A percentile compares a stretch with the other conserved stretches of the same genome.
These are phyloP conservation scores for Trichoderma arundinaceum DNA, from an alignment of 2,329 filamentous ascomycete species.

Conservation along the genomic window DNA sequence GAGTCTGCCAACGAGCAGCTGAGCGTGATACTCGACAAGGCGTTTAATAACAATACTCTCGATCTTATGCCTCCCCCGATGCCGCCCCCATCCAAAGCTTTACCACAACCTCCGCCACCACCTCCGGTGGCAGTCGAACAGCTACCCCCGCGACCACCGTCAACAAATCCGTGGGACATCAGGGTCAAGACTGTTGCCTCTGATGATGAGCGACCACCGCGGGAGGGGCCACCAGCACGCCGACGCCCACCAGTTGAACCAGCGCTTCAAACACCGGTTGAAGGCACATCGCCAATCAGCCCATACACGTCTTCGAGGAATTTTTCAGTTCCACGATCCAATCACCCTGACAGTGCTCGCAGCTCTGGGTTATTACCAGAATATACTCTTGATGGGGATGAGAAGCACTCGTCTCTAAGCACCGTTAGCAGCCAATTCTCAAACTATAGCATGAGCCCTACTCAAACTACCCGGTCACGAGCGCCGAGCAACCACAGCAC, in stretches of 20 bases:
- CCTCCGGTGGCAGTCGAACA: conserved; percentile 32
- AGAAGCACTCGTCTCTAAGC: conserved; percentile 31
- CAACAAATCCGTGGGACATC: conserved; percentile 52
- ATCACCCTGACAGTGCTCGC: conserved; percentile 16
- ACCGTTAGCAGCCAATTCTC: conserved; percentile 33
- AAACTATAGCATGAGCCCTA: conserved; percentile 27
- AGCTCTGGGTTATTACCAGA: conserved; percentile 24
- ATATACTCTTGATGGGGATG: conserved; percentile 29
- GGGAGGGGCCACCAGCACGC: conserved; percentile 33
- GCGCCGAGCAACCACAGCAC: conserved; percentile 25
- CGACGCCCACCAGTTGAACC: conserved; percentile 33
- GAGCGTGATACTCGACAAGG: conserved; percentile 33
- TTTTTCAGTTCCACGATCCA: conserved; percentile 13
- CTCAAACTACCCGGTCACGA: conserved; percentile 26
- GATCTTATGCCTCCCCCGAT: conserved; percentile 16
- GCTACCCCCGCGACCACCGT: conserved; percentile 46
- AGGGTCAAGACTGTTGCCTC: conserved; percentile 35
- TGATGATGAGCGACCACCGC: conserved; percentile 34
- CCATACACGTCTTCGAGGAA: background rate
- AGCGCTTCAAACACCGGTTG: background rate
- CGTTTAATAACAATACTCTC: conserved; percentile 4
- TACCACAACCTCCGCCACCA: conserved; percentile 19
- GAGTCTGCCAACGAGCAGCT: conserved; percentile 42
- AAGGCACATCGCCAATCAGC: conserved; percentile 8
- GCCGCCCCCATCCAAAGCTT: conserved; percentile 15